Percentiles rank a stretch among this genome's conserved stretches.
phyloP scores from a whole-genome alignment of 1,284 basidiomycete species.

The Naganishia sp. region DNA sequence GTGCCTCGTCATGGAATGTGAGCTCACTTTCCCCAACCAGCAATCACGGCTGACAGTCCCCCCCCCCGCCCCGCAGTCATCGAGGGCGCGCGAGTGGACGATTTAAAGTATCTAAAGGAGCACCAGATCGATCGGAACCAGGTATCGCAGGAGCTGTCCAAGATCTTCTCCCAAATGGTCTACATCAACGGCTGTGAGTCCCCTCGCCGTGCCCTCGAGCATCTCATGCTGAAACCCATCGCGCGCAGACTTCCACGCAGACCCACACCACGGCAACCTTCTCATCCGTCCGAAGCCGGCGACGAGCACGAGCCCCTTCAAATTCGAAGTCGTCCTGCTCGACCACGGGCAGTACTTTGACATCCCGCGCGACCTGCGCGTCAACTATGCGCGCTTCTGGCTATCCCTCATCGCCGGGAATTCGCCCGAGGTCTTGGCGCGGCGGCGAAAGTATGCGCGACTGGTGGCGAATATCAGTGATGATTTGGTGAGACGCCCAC shows the following conservation, averaged over 20 bases:
- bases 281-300: conserved; percentile 75
- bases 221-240: conserved; percentile 23
- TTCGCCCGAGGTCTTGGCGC: conserved; percentile 63
- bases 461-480: conserved; percentile 85
- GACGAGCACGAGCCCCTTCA: conserved; percentile 74
- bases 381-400: conserved; percentile 68
- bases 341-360: conserved; percentile 90
- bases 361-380: conserved; percentile 70
- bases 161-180: conserved; percentile 94
- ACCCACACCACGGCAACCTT: conserved; percentile 70
- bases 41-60: too few species aligned
- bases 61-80: conserved; percentile 49
- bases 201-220: conserved; percentile 24
- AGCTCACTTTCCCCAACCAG: conserved; percentile 12
- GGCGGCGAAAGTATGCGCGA: conserved; percentile 79
- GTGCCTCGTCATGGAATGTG: conserved; percentile 88
- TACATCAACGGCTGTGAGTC: conserved; percentile 78
- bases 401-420: conserved; percentile 75
- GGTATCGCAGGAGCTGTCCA: conserved; percentile 83
- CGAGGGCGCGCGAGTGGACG: conserved; percentile 85
- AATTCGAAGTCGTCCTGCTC: conserved; percentile 89
- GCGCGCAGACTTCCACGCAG: conserved; percentile 50
- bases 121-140: conserved; percentile 90
- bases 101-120: conserved; percentile 78
- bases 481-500: conserved; percentile 64